Evolutionary conservation across 352 stramenopile species (phyloP).

Genomic region (Globisporangium lucens): DNA sequence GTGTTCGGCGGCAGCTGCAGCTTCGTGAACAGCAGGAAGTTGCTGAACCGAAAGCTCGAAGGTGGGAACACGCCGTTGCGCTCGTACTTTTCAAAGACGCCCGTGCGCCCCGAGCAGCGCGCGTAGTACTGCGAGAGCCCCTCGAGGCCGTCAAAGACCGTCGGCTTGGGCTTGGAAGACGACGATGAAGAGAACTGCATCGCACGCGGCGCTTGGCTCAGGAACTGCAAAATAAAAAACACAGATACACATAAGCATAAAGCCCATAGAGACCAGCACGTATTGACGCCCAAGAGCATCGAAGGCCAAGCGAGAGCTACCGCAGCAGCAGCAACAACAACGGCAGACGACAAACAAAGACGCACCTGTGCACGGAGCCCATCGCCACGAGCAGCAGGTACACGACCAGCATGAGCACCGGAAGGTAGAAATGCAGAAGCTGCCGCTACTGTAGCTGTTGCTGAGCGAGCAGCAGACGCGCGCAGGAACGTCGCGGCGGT

Average conservation of each 20-base stretch:
- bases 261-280: not conserved
- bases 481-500: not conserved
- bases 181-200: slow-evolving; percentile 13
- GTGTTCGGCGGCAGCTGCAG: slow-evolving; percentile 45
- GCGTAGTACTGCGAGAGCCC: slow-evolving; percentile 12
- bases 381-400: not conserved
- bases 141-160: slow-evolving; percentile 14
- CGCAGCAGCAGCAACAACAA: too few relatives aligned
- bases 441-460: not conserved
- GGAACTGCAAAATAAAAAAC: not conserved
- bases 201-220: slow-evolving; percentile 3
- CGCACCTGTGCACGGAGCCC: not conserved
- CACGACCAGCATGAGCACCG: too few relatives aligned
- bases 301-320: too few relatives aligned
- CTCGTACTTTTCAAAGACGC: slow-evolving; percentile 14
- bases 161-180: slow-evolving; percentile 3
- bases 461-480: not conserved
- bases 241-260: not conserved
- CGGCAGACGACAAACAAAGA: not conserved
- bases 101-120: slow-evolving; percentile 3
- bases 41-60: slow-evolving; percentile 5
- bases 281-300: too few relatives aligned
- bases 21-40: slow-evolving; percentile 37
- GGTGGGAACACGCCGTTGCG: slow-evolving; percentile 8
- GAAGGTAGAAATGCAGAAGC: not conserved